Evolutionary conservation across 352 stramenopile species (phyloP).

Genomic region (Phytophthora melonis): DNA sequence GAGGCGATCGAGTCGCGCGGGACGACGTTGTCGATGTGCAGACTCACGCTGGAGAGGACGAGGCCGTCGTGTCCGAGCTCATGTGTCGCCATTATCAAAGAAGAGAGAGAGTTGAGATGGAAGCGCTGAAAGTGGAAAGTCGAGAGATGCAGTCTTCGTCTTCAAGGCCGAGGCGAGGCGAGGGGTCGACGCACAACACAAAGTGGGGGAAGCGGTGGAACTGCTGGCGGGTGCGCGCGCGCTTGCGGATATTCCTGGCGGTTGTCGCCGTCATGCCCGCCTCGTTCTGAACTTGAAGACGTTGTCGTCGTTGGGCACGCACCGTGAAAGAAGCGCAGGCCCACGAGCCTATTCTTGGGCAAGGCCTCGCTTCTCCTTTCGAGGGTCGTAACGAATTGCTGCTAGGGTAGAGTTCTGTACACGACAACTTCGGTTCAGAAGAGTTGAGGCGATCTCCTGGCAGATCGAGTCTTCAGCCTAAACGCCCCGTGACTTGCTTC

Average conservation of each 20-base stretch:
- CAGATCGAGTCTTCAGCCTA: too few relatives aligned
- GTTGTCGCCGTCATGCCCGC: constrained; percentile 4
- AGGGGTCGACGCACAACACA: neutral
- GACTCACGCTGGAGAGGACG: constrained; percentile 54
- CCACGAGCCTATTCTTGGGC: constrained; percentile 30
- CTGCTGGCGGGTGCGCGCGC: neutral
- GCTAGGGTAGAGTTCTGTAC: neutral
- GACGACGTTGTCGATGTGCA: constrained; percentile 67
- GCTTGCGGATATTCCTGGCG: constrained; percentile 34
- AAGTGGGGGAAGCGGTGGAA: neutral
- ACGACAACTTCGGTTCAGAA: constrained; percentile 1
- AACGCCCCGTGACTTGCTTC: too few relatives aligned
- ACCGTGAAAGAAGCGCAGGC: neutral
- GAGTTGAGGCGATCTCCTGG: too few relatives aligned
- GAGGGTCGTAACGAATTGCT: constrained; percentile 17
- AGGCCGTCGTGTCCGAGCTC: constrained; percentile 28
- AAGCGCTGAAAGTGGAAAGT: constrained; percentile 4
- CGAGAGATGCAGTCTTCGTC: neutral
- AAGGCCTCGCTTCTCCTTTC: neutral
- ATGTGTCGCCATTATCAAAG: constrained; percentile 23
- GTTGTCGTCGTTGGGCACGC: constrained; percentile 9
- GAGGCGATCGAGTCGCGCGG: constrained; percentile 51
- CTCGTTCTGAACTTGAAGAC: constrained; percentile 28
- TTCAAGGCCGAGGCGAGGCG: neutral
- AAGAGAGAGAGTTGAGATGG: constrained; percentile 1